Conservation (phyloP, 257 asterid genomes). For the Linaria vulgaris region DNA sequence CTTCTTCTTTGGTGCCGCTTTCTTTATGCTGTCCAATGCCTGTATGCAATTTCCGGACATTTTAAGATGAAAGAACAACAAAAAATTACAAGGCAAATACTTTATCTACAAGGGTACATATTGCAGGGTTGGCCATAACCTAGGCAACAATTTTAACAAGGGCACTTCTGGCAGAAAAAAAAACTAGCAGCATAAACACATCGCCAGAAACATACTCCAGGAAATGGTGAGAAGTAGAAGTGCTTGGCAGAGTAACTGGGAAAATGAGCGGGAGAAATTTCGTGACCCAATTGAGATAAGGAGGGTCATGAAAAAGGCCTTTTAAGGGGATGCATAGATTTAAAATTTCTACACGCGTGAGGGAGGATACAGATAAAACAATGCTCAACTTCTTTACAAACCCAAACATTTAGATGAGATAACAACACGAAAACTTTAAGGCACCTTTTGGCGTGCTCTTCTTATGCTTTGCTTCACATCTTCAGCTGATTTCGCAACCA, state of each 20-base stretch:
- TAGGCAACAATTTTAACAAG: not conserved
- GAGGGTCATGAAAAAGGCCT: no score
- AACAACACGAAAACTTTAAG: not conserved
- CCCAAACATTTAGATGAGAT: not conserved
- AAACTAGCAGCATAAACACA: not conserved
- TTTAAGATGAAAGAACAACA: slow-evolving; percentile 18
- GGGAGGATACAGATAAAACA: no score
- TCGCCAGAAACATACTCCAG: not conserved
- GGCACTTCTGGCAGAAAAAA: not conserved
- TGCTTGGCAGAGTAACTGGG: no score
- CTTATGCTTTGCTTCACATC: slow-evolving; percentile 90
- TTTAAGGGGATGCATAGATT: no score
- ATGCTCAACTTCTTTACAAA: no score
- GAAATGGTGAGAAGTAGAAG: not conserved
- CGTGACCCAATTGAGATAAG: no score
- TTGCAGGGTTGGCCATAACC: not conserved
- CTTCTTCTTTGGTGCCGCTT: slow-evolving; percentile 71
- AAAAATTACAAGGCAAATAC: not conserved
- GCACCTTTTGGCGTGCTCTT: slow-evolving; percentile 96
- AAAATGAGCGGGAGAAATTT: no score
- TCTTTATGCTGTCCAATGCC: slow-evolving; percentile 83
- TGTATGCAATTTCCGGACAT: slow-evolving; percentile 22
- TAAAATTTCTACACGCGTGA: no score
- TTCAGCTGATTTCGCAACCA: slow-evolving; percentile 87
- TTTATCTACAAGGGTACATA: not conserved